Base-by-base conservation (phyloP, 2,329 filamentous ascomycete species). In the Hawksworthiomyces lignivorus region DNA sequence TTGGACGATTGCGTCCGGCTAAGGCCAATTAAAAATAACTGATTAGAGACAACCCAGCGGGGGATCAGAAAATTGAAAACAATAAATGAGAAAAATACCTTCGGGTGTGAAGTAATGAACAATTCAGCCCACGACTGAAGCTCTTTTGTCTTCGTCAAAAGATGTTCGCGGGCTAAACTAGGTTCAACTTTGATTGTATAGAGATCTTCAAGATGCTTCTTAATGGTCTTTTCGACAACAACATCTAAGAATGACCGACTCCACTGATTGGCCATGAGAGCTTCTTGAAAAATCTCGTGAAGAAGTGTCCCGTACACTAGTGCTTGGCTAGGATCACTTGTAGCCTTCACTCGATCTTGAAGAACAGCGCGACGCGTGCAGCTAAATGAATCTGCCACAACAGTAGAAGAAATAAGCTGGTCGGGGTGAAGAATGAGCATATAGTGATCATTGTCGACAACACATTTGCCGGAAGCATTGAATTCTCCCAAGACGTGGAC, bases 221-320 rank as follows among this genome's bases (percentile, higher is more conserved):
- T 69, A n/a, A 88, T 72, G 26, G 85, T 77, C 29, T 62, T 71
- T 40, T 84, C 74, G 44, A 94, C 85, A 15, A 84, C 65, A 1
- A 69, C 62, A 24, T 70, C 67, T 14, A 97, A 66, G 50, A 82
- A 94, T 0, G 64, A 59, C 1, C 74, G 64, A 48, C 85, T 82
- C 87, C 92, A 98, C 46, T 73, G 65, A 57, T 97, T 96, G 4
- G 76, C 77, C 56, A 86, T 79, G 55, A 98, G 66, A 2, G 89
- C 88, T 56, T 89, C 82, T 58, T 98, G 92, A 52, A 98, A 97
- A 18, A 97, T 80, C 57, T 97, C 90, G 58, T 98, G 92, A 12
- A 98, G 74, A 44, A 98, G 82, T 28, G 86, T 92, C 36, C 92
- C 92, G 56, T 97, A 97, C 1, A 97, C 80, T 53, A 95, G 80